These are phyloP conservation scores for Catharanthus roseus DNA, from an alignment of 257 asterid species.

Conservation along the genomic window DNA sequence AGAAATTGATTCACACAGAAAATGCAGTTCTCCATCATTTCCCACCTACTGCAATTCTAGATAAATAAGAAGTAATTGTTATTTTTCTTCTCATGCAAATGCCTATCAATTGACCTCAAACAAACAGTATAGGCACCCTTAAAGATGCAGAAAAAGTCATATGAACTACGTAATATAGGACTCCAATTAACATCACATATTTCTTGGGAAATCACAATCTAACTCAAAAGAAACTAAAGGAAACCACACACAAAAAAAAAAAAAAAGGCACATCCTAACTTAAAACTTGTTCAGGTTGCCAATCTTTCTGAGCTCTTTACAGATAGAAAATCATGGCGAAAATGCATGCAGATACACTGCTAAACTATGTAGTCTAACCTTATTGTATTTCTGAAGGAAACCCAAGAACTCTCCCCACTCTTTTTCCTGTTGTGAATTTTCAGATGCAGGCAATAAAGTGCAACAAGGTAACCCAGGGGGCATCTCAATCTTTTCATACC, in stretches of 20 bases:
- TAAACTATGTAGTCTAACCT: slow-evolving; percentile 32
- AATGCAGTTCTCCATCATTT: not conserved
- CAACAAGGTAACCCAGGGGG: slow-evolving; percentile 35
- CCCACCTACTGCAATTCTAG: not conserved
- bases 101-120: not conserved
- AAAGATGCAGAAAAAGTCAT: not conserved
- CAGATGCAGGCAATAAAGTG: slow-evolving; percentile 38
- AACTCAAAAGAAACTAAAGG: not conserved
- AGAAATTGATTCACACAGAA: not conserved
- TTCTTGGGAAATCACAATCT: not conserved
- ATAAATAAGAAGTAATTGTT: not conserved
- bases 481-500: slow-evolving; percentile 20
- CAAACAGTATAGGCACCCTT: not conserved
- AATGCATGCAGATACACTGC: not conserved
- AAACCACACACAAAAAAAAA: no score
- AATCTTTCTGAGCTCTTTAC: not conserved
- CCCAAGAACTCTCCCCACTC: slow-evolving; percentile 53
- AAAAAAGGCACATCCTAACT: not conserved
- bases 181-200: not conserved
- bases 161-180: not conserved
- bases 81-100: not conserved
- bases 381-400: slow-evolving; percentile 35
- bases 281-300: slow-evolving; percentile 1
- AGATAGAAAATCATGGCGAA: not conserved
- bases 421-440: slow-evolving; percentile 43